These are phyloP conservation scores for Exsudoporus frostii DNA, from an alignment of 768 basidiomycete species.

Conservation along the genomic window DNA sequence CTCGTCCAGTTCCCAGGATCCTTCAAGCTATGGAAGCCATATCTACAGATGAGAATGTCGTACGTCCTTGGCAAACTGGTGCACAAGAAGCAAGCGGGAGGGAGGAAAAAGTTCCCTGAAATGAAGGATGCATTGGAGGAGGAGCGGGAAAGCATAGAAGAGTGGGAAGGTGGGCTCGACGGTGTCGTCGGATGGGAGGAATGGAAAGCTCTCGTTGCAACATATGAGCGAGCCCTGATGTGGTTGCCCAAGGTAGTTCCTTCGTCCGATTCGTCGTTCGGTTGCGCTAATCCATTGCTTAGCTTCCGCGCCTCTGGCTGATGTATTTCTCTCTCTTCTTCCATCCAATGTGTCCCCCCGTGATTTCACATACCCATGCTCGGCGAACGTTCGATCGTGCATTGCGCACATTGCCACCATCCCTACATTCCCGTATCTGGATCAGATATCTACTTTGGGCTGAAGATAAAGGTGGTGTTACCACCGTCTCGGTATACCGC, in stretches of 20 bases:
- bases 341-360: conserved; percentile 84
- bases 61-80: conserved; percentile 81
- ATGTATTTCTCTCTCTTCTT: conserved; percentile 88
- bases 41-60: conserved; percentile 76
- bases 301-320: conserved; percentile 94
- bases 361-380: conserved; percentile 85
- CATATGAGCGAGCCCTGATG: conserved; percentile 90
- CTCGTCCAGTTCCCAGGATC: conserved; percentile 82
- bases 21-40: conserved; percentile 96
- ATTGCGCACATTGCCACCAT: conserved; percentile 88
- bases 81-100: conserved; percentile 74
- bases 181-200: conserved; percentile 93
- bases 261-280: not conserved
- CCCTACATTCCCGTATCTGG: conserved; percentile 91
- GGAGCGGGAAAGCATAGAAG: conserved; percentile 71
- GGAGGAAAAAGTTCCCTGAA: conserved; percentile 87
- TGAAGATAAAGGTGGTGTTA: conserved; percentile 74
- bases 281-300: conserved; percentile 5
- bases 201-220: conserved; percentile 85
- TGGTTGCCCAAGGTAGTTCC: conserved; percentile 82
- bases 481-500: conserved; percentile 79
- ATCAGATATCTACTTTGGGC: conserved; percentile 91
- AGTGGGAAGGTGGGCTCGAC: conserved; percentile 87
- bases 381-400: conserved; percentile 93
- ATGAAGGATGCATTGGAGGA: conserved; percentile 89